phyloP scores from a whole-genome alignment of 73 alveolate species.

The Durusdinium trenchii region DNA sequence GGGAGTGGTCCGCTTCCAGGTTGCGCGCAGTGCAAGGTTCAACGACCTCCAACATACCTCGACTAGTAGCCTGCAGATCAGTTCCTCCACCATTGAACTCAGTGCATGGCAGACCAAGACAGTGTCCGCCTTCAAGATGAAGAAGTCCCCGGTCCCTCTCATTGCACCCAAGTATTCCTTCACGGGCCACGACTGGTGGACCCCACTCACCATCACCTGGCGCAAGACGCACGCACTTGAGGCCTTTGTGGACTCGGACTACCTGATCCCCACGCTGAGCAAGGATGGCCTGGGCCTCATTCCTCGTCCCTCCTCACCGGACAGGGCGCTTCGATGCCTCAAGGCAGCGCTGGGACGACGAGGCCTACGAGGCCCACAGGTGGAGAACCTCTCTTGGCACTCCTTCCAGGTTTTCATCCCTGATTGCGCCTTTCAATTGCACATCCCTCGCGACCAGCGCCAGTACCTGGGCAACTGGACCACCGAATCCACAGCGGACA shows the following conservation, averaged over 20 bases:
- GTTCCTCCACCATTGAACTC: neutral
- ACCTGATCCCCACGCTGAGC: slow-evolving; percentile 35
- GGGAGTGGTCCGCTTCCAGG: neutral
- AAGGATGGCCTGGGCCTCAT: neutral
- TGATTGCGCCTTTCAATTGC: slow-evolving; percentile 24
- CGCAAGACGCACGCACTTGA: neutral
- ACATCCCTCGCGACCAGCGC: slow-evolving; percentile 21
- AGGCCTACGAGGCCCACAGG: neutral
- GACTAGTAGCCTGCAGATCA: neutral
- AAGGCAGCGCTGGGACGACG: neutral
- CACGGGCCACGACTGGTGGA: slow-evolving; percentile 47
- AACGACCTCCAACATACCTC: slow-evolving; percentile 23
- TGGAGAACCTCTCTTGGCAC: neutral
- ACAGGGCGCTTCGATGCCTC: slow-evolving; percentile 7
- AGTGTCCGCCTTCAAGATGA: neutral
- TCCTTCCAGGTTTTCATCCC: slow-evolving; percentile 70
- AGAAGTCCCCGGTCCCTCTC: neutral
- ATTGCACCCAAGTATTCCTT: slow-evolving; percentile 11
- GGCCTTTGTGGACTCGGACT: neutral
- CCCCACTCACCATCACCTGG: neutral
- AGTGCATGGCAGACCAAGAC: slow-evolving; percentile 40
- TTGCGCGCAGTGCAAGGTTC: slow-evolving; percentile 32
- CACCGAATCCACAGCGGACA: slow-evolving; percentile 38
- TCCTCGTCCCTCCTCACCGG: neutral
- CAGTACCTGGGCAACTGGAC: slow-evolving; percentile 75